phyloP scores from a whole-genome alignment of 1,284 basidiomycete species.

The Pseudozyma thailandica region DNA sequence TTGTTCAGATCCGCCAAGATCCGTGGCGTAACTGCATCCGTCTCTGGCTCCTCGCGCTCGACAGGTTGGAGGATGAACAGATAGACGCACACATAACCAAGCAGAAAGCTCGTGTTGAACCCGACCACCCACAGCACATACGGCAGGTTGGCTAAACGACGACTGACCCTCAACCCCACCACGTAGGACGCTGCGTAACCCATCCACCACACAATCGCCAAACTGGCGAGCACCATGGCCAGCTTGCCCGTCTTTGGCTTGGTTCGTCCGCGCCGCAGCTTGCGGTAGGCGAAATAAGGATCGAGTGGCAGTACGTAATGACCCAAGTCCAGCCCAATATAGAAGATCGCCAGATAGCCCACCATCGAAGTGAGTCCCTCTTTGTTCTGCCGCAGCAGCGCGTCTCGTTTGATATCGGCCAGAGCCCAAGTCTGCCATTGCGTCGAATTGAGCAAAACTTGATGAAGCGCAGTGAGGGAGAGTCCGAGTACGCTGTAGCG shows the following conservation, averaged over 20 bases:
- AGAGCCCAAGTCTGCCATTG: slow-evolving; percentile 51
- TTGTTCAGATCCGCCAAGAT: slow-evolving; percentile 84
- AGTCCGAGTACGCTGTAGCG: slow-evolving; percentile 78
- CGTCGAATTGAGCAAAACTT: slow-evolving; percentile 30
- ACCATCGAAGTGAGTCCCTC: slow-evolving; percentile 86
- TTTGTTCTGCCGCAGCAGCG: slow-evolving; percentile 84
- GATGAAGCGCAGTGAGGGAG: slow-evolving; percentile 68
- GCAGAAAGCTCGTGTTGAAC: slow-evolving; percentile 86
- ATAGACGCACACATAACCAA: slow-evolving; percentile 83
- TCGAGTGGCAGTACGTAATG: slow-evolving; percentile 82
- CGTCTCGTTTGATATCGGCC: slow-evolving; percentile 69
- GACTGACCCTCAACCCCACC: slow-evolving; percentile 29
- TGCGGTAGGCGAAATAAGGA: slow-evolving; percentile 70
- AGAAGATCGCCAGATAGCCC: slow-evolving; percentile 89
- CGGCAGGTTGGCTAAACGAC: slow-evolving; percentile 74
- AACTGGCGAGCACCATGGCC: slow-evolving; percentile 72
- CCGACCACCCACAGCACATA: slow-evolving; percentile 91
- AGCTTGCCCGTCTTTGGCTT: slow-evolving; percentile 42
- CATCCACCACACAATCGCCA: slow-evolving; percentile 82
- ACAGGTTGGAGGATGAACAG: slow-evolving; percentile 75
- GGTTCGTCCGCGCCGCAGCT: slow-evolving; percentile 4
- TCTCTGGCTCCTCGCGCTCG: slow-evolving; percentile 25
- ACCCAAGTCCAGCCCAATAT: slow-evolving; percentile 84
- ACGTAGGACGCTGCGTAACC: slow-evolving; percentile 69
- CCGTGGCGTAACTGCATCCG: slow-evolving; percentile 69